Percentiles rank a stretch among this genome's conserved stretches.
These are phyloP conservation scores for Leccinum truebloodii DNA, from an alignment of 768 basidiomycete genomes.

Conservation along the genomic window DNA sequence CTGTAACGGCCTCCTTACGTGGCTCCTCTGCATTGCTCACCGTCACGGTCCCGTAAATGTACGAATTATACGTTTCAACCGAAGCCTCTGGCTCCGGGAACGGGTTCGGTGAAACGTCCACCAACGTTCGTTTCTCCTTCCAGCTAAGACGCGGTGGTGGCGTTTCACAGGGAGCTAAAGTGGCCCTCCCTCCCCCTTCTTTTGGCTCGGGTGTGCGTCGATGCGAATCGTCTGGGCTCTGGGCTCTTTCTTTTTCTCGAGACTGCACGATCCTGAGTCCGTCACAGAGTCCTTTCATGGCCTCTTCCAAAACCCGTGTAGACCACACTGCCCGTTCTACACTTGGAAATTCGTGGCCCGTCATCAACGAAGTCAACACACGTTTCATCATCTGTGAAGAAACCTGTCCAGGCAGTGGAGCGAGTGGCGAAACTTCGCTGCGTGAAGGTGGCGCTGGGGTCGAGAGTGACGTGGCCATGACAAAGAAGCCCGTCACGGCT, in stretches of 20 bases:
- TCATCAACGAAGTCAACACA: constrained; percentile 66
- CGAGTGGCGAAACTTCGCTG: constrained; percentile 43
- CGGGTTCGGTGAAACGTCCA: constrained; percentile 63
- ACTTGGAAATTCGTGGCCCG: constrained; percentile 76
- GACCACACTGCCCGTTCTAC: constrained; percentile 62
- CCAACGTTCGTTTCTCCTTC: constrained; percentile 23
- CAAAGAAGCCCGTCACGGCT: constrained; percentile 92
- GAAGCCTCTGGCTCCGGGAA: constrained; percentile 67
- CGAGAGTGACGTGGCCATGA: constrained; percentile 49
- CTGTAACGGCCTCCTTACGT: constrained; percentile 21
- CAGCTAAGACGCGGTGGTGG: constrained; percentile 42
- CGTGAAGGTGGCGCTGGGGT: constrained; percentile 8
- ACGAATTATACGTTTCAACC: constrained; percentile 56
- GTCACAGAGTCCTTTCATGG: constrained; percentile 72
- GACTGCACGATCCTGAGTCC: constrained; percentile 43
- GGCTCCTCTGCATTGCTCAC: constrained; percentile 49
- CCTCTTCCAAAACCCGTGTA: constrained; percentile 68
- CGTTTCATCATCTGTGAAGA: constrained; percentile 68
- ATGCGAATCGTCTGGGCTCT: constrained; percentile 27
- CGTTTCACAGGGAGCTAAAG: constrained; percentile 51
- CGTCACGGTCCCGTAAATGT: constrained; percentile 58
- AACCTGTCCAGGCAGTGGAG: constrained; percentile 61
- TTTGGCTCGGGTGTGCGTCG: constrained; percentile 46
- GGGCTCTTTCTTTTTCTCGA: constrained; percentile 7
- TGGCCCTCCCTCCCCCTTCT: constrained; percentile 8